Conservation (phyloP, 257 asterid species). For the Osmanthus fragrans region DNA sequence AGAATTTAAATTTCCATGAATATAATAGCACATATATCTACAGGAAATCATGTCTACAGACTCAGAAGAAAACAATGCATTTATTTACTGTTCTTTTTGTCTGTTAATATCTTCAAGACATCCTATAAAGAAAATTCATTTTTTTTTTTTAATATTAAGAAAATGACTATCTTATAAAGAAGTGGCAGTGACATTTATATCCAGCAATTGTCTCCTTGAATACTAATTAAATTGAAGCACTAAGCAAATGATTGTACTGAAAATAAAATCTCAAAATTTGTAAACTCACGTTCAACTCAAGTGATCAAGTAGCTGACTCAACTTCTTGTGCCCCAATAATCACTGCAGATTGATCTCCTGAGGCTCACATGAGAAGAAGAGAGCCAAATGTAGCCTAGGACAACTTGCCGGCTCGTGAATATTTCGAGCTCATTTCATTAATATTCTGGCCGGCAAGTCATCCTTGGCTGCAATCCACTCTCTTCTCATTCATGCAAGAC, state of each 20-base stretch:
- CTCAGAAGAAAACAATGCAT: neutral
- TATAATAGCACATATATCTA: neutral
- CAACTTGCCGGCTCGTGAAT: slow-evolving; percentile 26
- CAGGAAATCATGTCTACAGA: neutral
- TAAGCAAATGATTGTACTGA: too few relatives aligned
- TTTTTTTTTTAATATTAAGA: too few relatives aligned
- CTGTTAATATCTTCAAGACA: too few relatives aligned
- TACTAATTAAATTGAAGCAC: too few relatives aligned
- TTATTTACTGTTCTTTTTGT: too few relatives aligned
- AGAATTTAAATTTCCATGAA: neutral
- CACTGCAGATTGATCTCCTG: slow-evolving; percentile 6
- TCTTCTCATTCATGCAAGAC: slow-evolving; percentile 26
- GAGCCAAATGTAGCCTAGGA: slow-evolving; percentile 32
- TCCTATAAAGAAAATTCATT: too few relatives aligned
- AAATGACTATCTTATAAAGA: too few relatives aligned
- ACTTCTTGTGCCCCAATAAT: neutral
- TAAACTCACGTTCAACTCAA: neutral
- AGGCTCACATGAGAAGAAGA: slow-evolving; percentile 35
- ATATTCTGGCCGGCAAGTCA: slow-evolving; percentile 33
- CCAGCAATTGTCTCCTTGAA: too few relatives aligned
- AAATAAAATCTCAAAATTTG: neutral
- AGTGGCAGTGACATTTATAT: too few relatives aligned
- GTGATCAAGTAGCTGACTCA: neutral
- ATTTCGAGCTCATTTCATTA: neutral
- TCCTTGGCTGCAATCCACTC: slow-evolving; percentile 39